phyloP scores from a whole-genome alignment of 2,329 filamentous ascomycete species.

The Alternaria angustiovoidea region DNA sequence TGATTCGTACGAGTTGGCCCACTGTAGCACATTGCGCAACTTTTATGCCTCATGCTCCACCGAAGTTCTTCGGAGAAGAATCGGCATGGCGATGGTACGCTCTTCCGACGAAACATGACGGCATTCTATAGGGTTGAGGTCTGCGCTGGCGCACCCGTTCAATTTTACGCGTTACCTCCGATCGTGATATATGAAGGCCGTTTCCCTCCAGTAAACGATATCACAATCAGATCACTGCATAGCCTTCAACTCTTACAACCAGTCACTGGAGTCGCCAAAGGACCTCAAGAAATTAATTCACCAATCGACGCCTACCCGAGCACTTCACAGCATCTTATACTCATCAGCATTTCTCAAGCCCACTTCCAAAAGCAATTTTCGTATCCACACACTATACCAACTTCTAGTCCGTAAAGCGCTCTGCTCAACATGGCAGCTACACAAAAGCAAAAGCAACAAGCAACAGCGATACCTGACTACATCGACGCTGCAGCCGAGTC shows the following conservation, averaged over 20 bases:
- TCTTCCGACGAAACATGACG: background rate
- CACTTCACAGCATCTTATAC: background rate
- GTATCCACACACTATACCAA: background rate
- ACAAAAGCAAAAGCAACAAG: background rate
- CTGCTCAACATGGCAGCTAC: background rate
- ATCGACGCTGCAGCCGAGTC: slow-evolving; percentile 1
- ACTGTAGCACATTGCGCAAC: background rate
- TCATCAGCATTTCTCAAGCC: no score
- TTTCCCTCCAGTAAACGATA: background rate
- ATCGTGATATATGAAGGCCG: background rate
- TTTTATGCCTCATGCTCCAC: slow-evolving; percentile 6
- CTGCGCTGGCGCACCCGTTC: background rate
- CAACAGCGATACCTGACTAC: background rate
- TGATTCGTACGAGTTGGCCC: background rate
- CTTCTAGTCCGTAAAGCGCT: background rate
- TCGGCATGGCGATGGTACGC: background rate
- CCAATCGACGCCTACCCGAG: background rate
- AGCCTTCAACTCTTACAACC: background rate
- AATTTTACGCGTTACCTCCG: background rate
- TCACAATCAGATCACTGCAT: background rate
- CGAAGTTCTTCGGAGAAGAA: background rate
- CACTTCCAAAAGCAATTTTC: background rate
- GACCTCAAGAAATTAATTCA: background rate
- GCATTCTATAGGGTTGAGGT: background rate
- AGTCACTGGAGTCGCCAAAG: background rate